Percentiles rank a stretch among this genome's conserved stretches.
These are phyloP conservation scores for Epichloe sylvatica DNA, from an alignment of 2,329 filamentous ascomycete genomes.

Conservation along the genomic window DNA sequence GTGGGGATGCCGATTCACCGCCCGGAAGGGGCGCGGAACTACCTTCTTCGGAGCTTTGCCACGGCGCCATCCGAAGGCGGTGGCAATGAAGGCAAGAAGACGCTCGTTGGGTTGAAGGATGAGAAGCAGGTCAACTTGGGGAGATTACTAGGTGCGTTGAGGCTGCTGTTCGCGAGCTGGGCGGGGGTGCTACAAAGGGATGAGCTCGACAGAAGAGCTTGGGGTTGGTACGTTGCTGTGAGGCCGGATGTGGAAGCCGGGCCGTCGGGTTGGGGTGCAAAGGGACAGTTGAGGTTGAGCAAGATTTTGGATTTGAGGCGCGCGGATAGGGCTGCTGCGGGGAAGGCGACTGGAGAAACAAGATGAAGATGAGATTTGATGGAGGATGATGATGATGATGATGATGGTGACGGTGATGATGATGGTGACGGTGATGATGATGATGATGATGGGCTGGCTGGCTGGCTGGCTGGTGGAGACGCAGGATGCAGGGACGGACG, in stretches of 20 bases:
- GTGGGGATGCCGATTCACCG: conserved; percentile 57
- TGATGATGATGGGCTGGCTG: background rate
- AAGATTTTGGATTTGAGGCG: no score
- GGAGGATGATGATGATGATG: no score
- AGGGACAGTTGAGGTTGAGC: no score
- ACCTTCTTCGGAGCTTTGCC: conserved; percentile 46
- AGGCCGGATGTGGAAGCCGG: no score
- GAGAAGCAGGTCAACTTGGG: conserved; percentile 59
- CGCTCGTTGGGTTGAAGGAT: conserved; percentile 33
- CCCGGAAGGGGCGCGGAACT: conserved; percentile 52
- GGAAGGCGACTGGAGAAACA: no score
- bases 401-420: no score
- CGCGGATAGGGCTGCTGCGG: no score
- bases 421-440: no score
- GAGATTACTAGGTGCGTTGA: conserved; percentile 54
- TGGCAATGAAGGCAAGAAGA: conserved; percentile 29
- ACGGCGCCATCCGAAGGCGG: conserved; percentile 20
- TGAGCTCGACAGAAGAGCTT: no score
- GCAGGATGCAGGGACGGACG: background rate
- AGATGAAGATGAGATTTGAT: no score
- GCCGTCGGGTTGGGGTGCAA: no score
- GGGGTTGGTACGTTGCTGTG: no score
- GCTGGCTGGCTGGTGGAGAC: background rate
- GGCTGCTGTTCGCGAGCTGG: conserved; percentile 65
- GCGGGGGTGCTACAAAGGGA: conserved; percentile 41